Evolutionary conservation across 352 stramenopile species (phyloP), one percentile per base, ranked within the genome.

Genomic region (Globisporangium yorkense): DNA sequence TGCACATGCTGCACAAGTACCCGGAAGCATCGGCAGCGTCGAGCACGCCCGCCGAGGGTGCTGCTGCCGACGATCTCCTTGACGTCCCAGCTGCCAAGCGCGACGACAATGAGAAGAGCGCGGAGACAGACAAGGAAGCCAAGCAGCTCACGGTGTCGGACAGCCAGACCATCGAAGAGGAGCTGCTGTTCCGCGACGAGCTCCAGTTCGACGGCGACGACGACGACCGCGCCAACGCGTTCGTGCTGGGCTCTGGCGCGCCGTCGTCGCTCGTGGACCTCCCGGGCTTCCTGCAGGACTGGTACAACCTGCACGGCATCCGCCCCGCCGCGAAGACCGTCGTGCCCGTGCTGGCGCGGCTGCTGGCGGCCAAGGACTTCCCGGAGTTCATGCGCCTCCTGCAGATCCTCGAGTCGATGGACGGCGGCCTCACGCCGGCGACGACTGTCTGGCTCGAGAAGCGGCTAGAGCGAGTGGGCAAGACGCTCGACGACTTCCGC

Each of bases 281-380:
- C 49, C 61, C 77, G 31, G 71, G 64, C 18, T 94, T 94, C 60
- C 61, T 94, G n/a, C 81, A 92, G 59, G 82, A 92, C 64, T 92
- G 82, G 84, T 84, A 92, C 74, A 94, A 92, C 59, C 61, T 91
- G 41, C 84, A 88, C 54, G 65, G 78, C 51, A 75, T 92, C 47
- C 70, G 75, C 31, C 82, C 84, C 0, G 58, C 74, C 8, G 76
- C 74, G 24, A 92, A 92, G 74, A 94, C 84, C 7, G 67, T 90
- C 54, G 79, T 92, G 44, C 82, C 80, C 4, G 59, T 94, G 41
- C 59, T 91, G 31, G 79, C 80, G 59, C 72, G 71, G 4, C 65
- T 92, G 56, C 48, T 92, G 33, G 61, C 72, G 21, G 56, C 60
- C 2, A 72, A 71, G 44, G 78, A 91, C 59, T 56, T 78, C 18